Evolutionary conservation across 306 rosid genomes (phyloP).

Genomic region (Senna siamea): DNA sequence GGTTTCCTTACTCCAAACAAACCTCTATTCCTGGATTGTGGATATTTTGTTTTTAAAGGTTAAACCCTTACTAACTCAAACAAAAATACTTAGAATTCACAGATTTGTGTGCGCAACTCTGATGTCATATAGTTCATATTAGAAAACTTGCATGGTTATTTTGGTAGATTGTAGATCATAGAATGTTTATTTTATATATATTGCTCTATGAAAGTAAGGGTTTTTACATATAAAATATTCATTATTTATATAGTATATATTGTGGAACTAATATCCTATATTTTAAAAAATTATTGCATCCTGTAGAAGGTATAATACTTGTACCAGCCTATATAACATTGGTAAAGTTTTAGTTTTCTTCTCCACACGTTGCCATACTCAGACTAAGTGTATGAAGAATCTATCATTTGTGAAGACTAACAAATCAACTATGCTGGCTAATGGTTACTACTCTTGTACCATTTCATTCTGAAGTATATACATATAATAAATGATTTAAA

Average conservation of each 20-base stretch:
- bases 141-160: neutral
- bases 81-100: neutral
- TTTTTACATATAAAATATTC: neutral
- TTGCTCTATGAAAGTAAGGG: too few relatives aligned
- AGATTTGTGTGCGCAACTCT: too few relatives aligned
- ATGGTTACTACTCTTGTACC: too few relatives aligned
- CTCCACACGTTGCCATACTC: neutral
- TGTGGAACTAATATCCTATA: neutral
- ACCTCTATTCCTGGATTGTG: neutral
- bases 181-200: too few relatives aligned
- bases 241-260: neutral
- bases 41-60: neutral
- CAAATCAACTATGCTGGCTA: neutral
- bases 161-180: neutral
- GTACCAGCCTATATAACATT: neutral
- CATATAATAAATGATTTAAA: neutral
- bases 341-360: neutral
- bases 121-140: neutral
- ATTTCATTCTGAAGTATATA: neutral
- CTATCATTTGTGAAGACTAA: neutral
- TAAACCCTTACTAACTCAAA: neutral
- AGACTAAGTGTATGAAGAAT: neutral
- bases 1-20: neutral
- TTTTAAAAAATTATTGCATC: slow-evolving; percentile 1
- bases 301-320: neutral